Base-by-base conservation (phyloP, 2,329 filamentous ascomycete species). In the Cladobotryum mycophilum region DNA sequence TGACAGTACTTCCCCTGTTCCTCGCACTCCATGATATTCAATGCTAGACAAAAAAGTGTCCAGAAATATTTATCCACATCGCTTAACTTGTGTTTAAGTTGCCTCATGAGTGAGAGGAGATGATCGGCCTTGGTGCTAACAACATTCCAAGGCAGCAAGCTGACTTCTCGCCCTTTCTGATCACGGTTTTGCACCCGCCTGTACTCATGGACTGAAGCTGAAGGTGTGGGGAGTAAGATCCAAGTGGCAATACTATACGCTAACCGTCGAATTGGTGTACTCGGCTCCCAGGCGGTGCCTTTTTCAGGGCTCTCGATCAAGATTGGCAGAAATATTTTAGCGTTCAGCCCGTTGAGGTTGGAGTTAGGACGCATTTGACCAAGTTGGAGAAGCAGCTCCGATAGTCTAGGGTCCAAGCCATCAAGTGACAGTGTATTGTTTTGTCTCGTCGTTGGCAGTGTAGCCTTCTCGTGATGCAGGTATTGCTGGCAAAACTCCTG, bases 321-420 rank as follows among this genome's bases (percentile, higher is more conserved):
- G 18, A 84, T 73, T 0, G 85, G 83, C 1, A 90, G 72, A 61
- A 85, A 91, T 12, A 88, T 74, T 38, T 75, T 67, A 12, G 67
- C 59, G 1, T 56, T 52, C 2, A 64, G 54, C 2, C 50, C 51
- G 15, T 47, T 38, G 5, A 57, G 36, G 17, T 42, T 43, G 2
- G 41, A 4, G 3, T n/a, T 18, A 7, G 20, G 15, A 6, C 40
- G 12, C 6, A 45, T 17, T 8, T 53, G 25, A 2, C 54, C 53
- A 41, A 69, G 42, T 45, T 70, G 67, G 1, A 72, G 46, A 11
- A 69, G 46, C 6, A 72, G 51, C 52, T 74, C 71, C 1, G 69
- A 71, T 38, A 72, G 51, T 36, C 70, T 62, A 0, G 71, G 70
- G 38, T 74, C 71, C 5, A 72, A 54, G 4, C 37, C 44, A 1